Percentiles rank a stretch among this genome's conserved stretches.
These are phyloP conservation scores for Mollisia scopiformis DNA, from an alignment of 2,329 filamentous ascomycete species.

Conservation along the genomic window DNA sequence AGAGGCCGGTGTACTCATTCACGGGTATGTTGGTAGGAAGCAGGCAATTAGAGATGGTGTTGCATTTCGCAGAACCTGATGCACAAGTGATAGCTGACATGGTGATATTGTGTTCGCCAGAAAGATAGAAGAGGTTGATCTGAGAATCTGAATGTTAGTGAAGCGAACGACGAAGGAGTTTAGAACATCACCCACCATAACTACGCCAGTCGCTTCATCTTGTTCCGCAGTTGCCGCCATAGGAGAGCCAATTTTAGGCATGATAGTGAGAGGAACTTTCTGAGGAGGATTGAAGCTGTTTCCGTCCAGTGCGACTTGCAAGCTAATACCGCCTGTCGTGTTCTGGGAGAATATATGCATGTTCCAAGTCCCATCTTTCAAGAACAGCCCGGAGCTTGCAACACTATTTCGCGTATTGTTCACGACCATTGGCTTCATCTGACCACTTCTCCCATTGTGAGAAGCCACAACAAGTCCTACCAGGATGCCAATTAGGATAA, in stretches of 20 bases:
- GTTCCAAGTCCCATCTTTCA: constrained; percentile 28
- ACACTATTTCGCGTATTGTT: constrained; percentile 26
- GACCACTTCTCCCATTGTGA: neutral
- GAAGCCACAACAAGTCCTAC: constrained; percentile 11
- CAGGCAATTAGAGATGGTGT: constrained; percentile 18
- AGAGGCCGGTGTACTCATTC: constrained; percentile 21
- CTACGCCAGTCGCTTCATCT: constrained; percentile 21
- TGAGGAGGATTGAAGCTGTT: constrained; percentile 16
- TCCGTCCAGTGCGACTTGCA: constrained; percentile 26
- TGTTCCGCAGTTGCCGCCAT: constrained; percentile 26
- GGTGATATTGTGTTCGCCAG: constrained; percentile 20
- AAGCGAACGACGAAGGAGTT: neutral
- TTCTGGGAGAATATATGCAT: constrained; percentile 28
- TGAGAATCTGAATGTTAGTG: neutral
- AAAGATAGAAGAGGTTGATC: constrained; percentile 30
- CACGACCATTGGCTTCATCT: neutral
- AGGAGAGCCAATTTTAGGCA: constrained; percentile 24
- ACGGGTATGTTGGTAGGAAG: constrained; percentile 19
- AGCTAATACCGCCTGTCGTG: constrained; percentile 18
- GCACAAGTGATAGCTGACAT: constrained; percentile 28
- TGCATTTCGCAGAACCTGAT: constrained; percentile 20
- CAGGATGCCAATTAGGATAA: constrained; percentile 15
- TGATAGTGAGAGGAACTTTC: constrained; percentile 19
- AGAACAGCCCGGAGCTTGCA: constrained; percentile 25
- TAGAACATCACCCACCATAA: constrained; percentile 18